A percentile compares a stretch with the other conserved stretches of the same genome.
Conservation (phyloP, 345 rosid genomes). For the Sisymbrium irio region DNA sequence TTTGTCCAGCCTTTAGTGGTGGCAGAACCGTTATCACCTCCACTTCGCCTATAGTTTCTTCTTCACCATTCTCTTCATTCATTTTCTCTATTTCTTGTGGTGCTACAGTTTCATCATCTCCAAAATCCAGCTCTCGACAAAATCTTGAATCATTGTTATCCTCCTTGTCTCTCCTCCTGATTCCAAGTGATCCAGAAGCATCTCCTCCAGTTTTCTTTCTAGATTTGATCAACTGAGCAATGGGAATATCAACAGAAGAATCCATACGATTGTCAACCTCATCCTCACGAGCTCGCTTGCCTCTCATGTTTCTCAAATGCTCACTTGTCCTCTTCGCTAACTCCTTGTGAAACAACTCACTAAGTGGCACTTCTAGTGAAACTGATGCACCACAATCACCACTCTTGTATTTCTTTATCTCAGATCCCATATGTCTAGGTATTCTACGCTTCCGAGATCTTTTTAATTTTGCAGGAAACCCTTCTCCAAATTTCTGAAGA, state of each 20-base stretch:
- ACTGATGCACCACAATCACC: constrained; percentile 21
- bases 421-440: neutral
- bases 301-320: neutral
- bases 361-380: neutral
- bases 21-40: neutral
- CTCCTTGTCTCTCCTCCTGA: too few relatives aligned
- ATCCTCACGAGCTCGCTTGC: constrained; percentile 13
- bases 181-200: neutral
- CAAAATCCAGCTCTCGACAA: neutral
- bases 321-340: neutral
- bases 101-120: neutral
- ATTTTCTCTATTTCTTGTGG: neutral
- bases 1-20: neutral
- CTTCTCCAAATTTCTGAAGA: neutral
- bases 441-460: neutral
- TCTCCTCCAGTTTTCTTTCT: neutral
- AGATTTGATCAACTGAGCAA: neutral
- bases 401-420: neutral
- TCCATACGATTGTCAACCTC: neutral
- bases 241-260: neutral
- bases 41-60: neutral
- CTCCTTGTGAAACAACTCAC: neutral
- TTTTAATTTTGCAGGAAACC: neutral
- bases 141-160: neutral
- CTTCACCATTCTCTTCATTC: neutral